A percentile compares a stretch with the other conserved stretches of the same genome.
Evolutionary conservation across 176 grass and related monocot species (phyloP).

Genomic region (bread wheat (Triticum aestivum)): IWGSC_CS_RefSeq_v2.1 NC_057798.1:197735283-197735782

Average conservation of each 20-base stretch:
- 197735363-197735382: constrained; percentile 22
- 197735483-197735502: constrained; percentile 67
- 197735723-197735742: constrained; percentile 71
- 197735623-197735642: constrained; percentile 95
- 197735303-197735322: constrained; percentile 31
- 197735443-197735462: constrained; percentile 33
- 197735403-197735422: constrained; percentile 38
- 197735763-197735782: constrained; percentile 98
- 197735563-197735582: constrained; percentile 94
- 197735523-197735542: constrained; percentile 99
- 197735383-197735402: constrained; percentile 29
- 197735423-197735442: constrained; percentile 41
- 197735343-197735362: constrained; percentile 23
- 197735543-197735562: constrained; percentile 99
- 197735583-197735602: constrained; percentile 99
- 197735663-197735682: constrained; percentile 83
- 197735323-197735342: constrained; percentile 7
- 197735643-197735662: constrained; percentile 93
- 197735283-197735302: constrained; percentile 33
- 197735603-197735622: constrained; percentile 99
- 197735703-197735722: constrained; percentile 55
- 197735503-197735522: constrained; percentile 98
- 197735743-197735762: constrained; percentile 88
- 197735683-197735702: constrained; percentile 90
- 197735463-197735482: constrained; percentile 33